Conservation (phyloP, 768 basidiomycete genomes). For the Leccinum uliginosum region DNA sequence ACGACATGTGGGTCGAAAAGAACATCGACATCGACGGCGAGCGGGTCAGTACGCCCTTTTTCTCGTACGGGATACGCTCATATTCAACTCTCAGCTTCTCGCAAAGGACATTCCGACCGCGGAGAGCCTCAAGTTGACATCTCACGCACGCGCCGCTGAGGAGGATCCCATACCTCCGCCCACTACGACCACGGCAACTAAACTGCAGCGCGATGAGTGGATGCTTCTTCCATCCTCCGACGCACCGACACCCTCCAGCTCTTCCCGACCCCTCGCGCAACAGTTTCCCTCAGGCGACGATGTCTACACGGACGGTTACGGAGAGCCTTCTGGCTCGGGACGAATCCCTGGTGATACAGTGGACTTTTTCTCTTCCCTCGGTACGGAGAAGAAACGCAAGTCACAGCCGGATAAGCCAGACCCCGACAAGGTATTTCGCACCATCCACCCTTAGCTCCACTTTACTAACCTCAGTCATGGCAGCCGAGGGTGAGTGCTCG, state of each 20-base stretch:
- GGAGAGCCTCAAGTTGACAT: conserved; percentile 64
- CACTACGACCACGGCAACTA: conserved; percentile 41
- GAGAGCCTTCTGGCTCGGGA: conserved; percentile 41
- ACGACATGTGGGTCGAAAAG: conserved; percentile 86
- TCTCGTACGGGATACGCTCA: conserved; percentile 1
- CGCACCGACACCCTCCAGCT: conserved; percentile 26
- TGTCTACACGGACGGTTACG: conserved; percentile 62
- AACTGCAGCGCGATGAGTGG: conserved; percentile 78
- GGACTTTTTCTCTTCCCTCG: conserved; percentile 89
- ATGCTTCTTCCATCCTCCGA: conserved; percentile 57
- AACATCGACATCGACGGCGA: conserved; percentile 78
- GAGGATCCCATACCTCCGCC: conserved; percentile 47
- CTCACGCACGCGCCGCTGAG: conserved; percentile 47
- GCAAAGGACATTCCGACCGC: conserved; percentile 75
- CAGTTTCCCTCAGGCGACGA: conserved; percentile 37
- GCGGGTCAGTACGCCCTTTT: conserved; percentile 43
- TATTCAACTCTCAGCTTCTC: conserved; percentile 42
- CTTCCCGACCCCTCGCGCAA: conserved; percentile 29
- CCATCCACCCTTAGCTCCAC: not conserved
- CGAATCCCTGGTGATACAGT: conserved; percentile 55
- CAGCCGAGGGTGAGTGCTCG: conserved; percentile 59
- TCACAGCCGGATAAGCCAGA: conserved; percentile 55
- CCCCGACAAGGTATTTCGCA: conserved; percentile 59
- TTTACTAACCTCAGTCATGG: conserved; percentile 8
- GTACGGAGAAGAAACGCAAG: conserved; percentile 73